Evolutionary conservation across 306 rosid genomes (phyloP), one percentile per base, ranked within the genome.

Genomic region (Hippophae gyantsensis): DNA sequence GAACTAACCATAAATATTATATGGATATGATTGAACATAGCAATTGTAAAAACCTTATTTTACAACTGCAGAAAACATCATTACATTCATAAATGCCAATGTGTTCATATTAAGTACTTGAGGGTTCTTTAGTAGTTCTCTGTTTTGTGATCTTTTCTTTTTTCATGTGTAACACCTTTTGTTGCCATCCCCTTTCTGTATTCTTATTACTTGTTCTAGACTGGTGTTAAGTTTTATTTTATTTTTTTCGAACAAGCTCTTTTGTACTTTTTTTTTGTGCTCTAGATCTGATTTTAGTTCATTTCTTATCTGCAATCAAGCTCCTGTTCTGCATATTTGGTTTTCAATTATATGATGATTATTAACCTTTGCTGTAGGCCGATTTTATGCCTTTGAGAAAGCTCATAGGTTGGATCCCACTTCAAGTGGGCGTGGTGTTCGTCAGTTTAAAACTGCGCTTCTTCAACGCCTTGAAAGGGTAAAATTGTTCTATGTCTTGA

Each of bases 391-490:
- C 6, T 92, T 92, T 42, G 98, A 87, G 89, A 85, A 92, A 76
- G 98, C 98, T 63, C 98, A 92, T 76, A 92, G 83, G 74, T 71
- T 92, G 89, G 98, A 92, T 64, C 98, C 98, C 6, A 85, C 95
- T 54, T 92, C 98, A 46, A 92, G 90, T 41, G 98, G 98, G 52
- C 96, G 98, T 47, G 98, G 98, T 69, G 98, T 92, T 57, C 89
- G 98, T 10, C 98, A 92, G 72, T 92, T 92, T 67, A 92, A 92
- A 74, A 92, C 98, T 41, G 92, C 95, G 23, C 95, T 92, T 45
- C 98, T 92, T 73, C 98, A 92, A 60, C 89, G 98, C 46, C 89
- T 92, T 26, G 98, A 87, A 81, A 74, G 96, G 85, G 98, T 92
- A 70, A 78, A 81, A 50, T 60, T n/a, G 50, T 38, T 27, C 13